These are phyloP conservation scores for Calocera viscosa DNA, from an alignment of 768 basidiomycete species.

Conservation along the genomic window DNA sequence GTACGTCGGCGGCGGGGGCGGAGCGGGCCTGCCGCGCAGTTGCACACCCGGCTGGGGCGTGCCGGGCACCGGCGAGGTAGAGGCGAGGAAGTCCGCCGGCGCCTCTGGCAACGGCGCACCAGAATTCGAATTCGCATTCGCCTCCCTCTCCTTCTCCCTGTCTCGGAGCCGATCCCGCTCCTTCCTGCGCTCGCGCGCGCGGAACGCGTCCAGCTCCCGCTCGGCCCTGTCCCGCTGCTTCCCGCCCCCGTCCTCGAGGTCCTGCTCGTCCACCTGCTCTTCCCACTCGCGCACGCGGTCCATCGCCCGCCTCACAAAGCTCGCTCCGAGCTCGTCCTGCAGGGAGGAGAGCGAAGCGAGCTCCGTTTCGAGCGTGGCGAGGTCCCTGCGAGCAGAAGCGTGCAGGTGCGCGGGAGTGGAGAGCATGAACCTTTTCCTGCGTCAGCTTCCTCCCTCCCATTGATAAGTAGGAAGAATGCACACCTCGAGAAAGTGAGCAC, in stretches of 20 bases:
- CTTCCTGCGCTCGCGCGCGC: slow-evolving; percentile 10
- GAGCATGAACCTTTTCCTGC: slow-evolving; percentile 69
- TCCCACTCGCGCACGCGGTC: slow-evolving; percentile 68
- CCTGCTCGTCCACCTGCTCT: slow-evolving; percentile 62
- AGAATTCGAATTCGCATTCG: slow-evolving; percentile 12
- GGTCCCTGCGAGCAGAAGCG: slow-evolving; percentile 55
- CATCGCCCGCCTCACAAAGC: slow-evolving; percentile 70
- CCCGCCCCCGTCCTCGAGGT: slow-evolving; percentile 46
- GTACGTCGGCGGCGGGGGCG: slow-evolving; percentile 79
- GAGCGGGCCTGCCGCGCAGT: slow-evolving; percentile 63
- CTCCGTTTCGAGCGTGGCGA: slow-evolving; percentile 61
- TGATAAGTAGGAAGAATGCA: not conserved
- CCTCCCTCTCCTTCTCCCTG: slow-evolving; percentile 20
- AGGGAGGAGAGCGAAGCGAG: slow-evolving; percentile 49
- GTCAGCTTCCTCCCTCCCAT: not conserved
- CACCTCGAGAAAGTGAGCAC: slow-evolving; percentile 47
- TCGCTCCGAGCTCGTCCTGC: slow-evolving; percentile 62
- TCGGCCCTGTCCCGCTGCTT: slow-evolving; percentile 48
- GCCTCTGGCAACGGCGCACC: slow-evolving; percentile 45
- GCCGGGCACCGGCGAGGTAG: slow-evolving; percentile 11
- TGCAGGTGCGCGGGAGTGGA: slow-evolving; percentile 79
- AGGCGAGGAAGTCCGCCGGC: slow-evolving; percentile 16
- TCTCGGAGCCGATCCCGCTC: slow-evolving; percentile 21
- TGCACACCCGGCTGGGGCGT: not conserved
- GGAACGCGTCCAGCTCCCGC: slow-evolving; percentile 41